A percentile compares a stretch with the other conserved stretches of the same genome.
These are phyloP conservation scores for Vickermania ingenoplastis DNA, from an alignment of 208 protist species.

Conservation along the genomic window DNA sequence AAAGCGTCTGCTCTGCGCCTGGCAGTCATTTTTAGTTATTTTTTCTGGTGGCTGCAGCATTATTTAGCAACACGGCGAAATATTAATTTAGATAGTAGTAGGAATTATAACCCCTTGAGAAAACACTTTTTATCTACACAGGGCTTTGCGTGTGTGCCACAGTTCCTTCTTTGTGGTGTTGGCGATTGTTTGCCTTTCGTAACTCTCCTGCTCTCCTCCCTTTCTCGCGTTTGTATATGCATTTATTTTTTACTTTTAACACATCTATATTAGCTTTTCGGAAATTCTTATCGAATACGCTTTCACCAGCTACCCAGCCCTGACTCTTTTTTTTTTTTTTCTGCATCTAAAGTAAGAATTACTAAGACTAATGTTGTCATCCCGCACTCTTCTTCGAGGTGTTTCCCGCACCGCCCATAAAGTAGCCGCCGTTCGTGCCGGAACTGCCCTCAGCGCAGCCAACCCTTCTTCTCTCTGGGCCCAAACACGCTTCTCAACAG, in stretches of 20 bases:
- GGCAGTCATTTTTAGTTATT: too few species aligned
- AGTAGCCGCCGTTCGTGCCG: too few species aligned
- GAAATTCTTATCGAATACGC: background rate
- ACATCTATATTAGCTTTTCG: slow-evolving; percentile 8
- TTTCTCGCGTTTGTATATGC: background rate
- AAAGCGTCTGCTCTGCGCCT: too few species aligned
- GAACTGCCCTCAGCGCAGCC: too few species aligned
- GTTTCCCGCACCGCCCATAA: background rate
- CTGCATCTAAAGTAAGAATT: slow-evolving; percentile 4
- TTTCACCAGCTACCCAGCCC: background rate
- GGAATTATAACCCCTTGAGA: too few species aligned
- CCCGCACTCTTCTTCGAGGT: slow-evolving; percentile 1
- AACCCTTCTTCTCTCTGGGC: background rate
- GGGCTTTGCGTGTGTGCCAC: too few species aligned
- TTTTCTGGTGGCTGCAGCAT: too few species aligned
- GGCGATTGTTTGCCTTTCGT: slow-evolving; percentile 3
- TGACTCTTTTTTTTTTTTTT: slow-evolving; percentile 7
- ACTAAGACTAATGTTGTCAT: background rate
- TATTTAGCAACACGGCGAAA: too few species aligned
- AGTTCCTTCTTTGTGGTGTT: too few species aligned
- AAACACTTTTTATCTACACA: too few species aligned
- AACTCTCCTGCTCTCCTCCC: background rate
- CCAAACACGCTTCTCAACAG: slow-evolving; percentile 7
- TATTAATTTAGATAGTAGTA: too few species aligned
- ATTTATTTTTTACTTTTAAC: slow-evolving; percentile 7